Evolutionary conservation across 2,329 filamentous ascomycete species (phyloP).

Genomic region (Aspergillus texensis): DNA sequence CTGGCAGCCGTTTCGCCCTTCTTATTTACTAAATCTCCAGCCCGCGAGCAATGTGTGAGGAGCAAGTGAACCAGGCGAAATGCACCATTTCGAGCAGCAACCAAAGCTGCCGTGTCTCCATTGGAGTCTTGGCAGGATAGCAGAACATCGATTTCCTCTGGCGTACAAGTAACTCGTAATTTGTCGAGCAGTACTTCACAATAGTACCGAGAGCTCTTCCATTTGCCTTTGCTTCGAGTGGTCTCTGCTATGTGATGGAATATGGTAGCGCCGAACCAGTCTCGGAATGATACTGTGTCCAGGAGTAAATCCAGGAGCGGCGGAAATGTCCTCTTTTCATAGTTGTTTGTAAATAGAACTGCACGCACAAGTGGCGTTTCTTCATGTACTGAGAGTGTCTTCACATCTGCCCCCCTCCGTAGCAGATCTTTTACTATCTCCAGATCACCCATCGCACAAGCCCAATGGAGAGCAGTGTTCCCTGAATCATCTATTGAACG

Average conservation of each 20-base stretch:
- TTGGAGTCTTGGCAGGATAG: constrained; percentile 82
- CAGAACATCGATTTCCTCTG: constrained; percentile 74
- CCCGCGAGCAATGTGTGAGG: constrained; percentile 73
- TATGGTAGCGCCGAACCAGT: constrained; percentile 81
- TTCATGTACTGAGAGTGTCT: constrained; percentile 68
- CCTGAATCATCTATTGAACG: constrained; percentile 90
- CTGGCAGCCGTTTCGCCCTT: constrained; percentile 83
- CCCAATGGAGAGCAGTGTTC: constrained; percentile 95
- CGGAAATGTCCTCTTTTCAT: constrained; percentile 88
- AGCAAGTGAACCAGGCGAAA: constrained; percentile 71
- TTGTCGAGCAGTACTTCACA: constrained; percentile 88
- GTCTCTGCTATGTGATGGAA: constrained; percentile 94
- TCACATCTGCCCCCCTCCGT: constrained; percentile 73
- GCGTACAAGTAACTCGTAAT: constrained; percentile 75
- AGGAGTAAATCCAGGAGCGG: constrained; percentile 80
- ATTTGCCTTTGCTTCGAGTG: constrained; percentile 82
- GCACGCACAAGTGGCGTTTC: constrained; percentile 95
- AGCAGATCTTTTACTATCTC: constrained; percentile 88
- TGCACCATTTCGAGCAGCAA: constrained; percentile 83
- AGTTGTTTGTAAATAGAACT: constrained; percentile 96
- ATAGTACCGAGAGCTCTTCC: constrained; percentile 89
- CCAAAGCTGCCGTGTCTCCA: constrained; percentile 88
- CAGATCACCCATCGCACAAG: constrained; percentile 93
- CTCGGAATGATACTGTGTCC: constrained; percentile 76
- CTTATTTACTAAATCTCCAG: constrained; percentile 78